A percentile compares a stretch with the other conserved stretches of the same genome.
phyloP scores from a whole-genome alignment of 2,329 filamentous ascomycete species.

The Colletotrichum sp. region DNA sequence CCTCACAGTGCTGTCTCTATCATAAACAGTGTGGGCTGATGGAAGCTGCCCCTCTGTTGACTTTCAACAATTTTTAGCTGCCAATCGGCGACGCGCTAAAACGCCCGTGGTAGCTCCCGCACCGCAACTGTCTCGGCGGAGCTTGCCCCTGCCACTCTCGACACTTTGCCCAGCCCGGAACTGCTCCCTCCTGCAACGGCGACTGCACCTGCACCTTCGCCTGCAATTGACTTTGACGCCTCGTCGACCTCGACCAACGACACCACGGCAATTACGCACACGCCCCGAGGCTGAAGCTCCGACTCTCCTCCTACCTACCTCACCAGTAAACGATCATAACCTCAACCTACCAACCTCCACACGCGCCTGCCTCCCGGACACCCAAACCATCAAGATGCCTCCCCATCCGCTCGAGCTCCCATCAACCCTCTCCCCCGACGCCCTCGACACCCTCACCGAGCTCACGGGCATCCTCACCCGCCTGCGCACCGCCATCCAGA shows the following conservation, averaged over 20 bases:
- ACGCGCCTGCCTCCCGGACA: background rate
- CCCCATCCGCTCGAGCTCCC: slow-evolving; percentile 56
- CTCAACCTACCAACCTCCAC: background rate
- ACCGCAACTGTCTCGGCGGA: slow-evolving; percentile 11
- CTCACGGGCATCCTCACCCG: slow-evolving; percentile 80
- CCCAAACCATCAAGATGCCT: background rate
- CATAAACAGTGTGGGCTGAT: background rate
- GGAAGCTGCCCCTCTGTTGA: slow-evolving; percentile 23
- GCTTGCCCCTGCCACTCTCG: slow-evolving; percentile 1
- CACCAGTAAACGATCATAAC: too few species aligned
- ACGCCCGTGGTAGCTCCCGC: slow-evolving; percentile 4
- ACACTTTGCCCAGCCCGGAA: background rate
- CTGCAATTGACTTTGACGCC: slow-evolving; percentile 15
- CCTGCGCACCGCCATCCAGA: slow-evolving; percentile 60
- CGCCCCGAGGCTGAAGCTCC: slow-evolving; percentile 1
- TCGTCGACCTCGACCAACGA: background rate
- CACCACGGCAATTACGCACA: background rate
- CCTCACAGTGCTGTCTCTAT: background rate
- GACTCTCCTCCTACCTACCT: background rate
- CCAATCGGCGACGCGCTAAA: slow-evolving; percentile 20
- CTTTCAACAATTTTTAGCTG: slow-evolving; percentile 23
- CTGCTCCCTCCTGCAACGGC: background rate
- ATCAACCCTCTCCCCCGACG: slow-evolving; percentile 75
- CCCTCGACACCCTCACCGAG: slow-evolving; percentile 84
- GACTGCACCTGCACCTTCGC: background rate